Conservation (phyloP, 352 stramenopile genomes). For the Globisporangium carolinianum region DNA sequence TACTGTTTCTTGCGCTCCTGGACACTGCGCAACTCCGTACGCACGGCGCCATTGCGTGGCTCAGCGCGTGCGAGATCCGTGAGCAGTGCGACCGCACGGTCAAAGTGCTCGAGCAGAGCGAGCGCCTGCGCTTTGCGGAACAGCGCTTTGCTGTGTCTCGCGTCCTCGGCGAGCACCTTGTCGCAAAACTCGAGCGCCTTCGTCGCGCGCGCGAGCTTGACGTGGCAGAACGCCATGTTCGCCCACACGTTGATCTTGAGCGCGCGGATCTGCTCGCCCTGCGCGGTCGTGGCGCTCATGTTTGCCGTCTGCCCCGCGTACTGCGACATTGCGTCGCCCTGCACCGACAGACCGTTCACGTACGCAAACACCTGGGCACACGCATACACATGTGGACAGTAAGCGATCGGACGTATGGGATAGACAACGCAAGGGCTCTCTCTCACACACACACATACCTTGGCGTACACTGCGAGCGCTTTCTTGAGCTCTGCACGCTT, state of each 20-base stretch:
- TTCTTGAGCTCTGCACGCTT: conserved; percentile 52
- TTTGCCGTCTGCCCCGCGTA: conserved; percentile 40
- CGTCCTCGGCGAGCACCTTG: conserved; percentile 65
- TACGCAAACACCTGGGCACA: conserved; percentile 60
- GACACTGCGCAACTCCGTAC: conserved; percentile 51
- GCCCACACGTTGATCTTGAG: conserved; percentile 67
- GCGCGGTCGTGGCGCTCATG: conserved; percentile 42
- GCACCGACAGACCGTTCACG: conserved; percentile 68
- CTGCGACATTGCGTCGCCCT: conserved; percentile 72
- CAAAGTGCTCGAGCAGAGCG: conserved; percentile 45
- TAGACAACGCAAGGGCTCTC: neutral
- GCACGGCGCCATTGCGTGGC: conserved; percentile 63
- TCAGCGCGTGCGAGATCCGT: conserved; percentile 44
- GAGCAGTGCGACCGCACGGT: conserved; percentile 49
- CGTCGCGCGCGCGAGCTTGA: conserved; percentile 50
- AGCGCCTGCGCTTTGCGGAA: conserved; percentile 81
- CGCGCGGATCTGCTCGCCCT: conserved; percentile 51
- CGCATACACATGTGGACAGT: neutral
- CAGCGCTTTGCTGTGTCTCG: conserved; percentile 62
- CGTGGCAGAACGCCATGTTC: conserved; percentile 80
- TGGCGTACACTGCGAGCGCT: conserved; percentile 55
- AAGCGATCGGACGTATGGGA: neutral
- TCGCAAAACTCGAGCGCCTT: conserved; percentile 61
- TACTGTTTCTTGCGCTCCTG: conserved; percentile 46
- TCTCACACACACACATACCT: conserved; percentile 11